Evolutionary conservation across 1,284 basidiomycete species (phyloP).

Genomic region (Amylostereum areolatum): DNA sequence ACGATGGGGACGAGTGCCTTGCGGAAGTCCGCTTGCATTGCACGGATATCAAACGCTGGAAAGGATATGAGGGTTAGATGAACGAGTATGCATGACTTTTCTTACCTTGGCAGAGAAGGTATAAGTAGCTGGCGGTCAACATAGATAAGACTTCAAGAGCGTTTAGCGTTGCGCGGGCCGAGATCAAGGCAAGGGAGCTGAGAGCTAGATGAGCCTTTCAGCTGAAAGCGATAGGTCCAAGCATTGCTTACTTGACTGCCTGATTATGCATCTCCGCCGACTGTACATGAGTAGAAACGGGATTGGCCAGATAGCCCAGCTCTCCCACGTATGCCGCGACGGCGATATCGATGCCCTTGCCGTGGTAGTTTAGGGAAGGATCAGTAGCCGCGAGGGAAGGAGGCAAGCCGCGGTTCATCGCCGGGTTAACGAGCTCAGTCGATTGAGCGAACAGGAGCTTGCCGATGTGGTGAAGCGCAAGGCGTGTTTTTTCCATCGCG

Average conservation of each 20-base stretch:
- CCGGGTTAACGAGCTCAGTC: constrained; percentile 77
- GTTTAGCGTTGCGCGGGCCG: constrained; percentile 71
- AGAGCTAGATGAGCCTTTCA: constrained; percentile 8
- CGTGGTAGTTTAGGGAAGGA: constrained; percentile 78
- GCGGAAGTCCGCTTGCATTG: constrained; percentile 62
- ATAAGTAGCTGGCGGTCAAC: constrained; percentile 70
- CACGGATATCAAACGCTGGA: constrained; percentile 68
- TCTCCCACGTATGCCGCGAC: constrained; percentile 78
- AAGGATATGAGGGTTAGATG: neutral
- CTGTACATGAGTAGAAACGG: constrained; percentile 82
- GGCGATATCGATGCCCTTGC: constrained; percentile 84
- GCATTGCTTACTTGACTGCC: constrained; percentile 63
- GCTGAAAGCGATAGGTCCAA: constrained; percentile 1
- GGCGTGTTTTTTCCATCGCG: constrained; percentile 83
- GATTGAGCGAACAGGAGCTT: constrained; percentile 81
- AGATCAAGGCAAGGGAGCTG: constrained; percentile 77
- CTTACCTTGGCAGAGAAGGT: constrained; percentile 66
- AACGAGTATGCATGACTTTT: neutral
- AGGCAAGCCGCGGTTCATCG: constrained; percentile 79
- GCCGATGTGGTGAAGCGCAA: constrained; percentile 77
- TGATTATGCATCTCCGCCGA: constrained; percentile 88
- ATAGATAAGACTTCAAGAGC: constrained; percentile 74
- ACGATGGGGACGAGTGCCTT: constrained; percentile 43
- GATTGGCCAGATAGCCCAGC: constrained; percentile 76
- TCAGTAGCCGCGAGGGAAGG: constrained; percentile 80